A percentile compares a stretch with the other conserved stretches of the same genome.
These are phyloP conservation scores for Penicillium sp. DNA, from an alignment of 2,329 filamentous ascomycete species.

Conservation along the genomic window DNA sequence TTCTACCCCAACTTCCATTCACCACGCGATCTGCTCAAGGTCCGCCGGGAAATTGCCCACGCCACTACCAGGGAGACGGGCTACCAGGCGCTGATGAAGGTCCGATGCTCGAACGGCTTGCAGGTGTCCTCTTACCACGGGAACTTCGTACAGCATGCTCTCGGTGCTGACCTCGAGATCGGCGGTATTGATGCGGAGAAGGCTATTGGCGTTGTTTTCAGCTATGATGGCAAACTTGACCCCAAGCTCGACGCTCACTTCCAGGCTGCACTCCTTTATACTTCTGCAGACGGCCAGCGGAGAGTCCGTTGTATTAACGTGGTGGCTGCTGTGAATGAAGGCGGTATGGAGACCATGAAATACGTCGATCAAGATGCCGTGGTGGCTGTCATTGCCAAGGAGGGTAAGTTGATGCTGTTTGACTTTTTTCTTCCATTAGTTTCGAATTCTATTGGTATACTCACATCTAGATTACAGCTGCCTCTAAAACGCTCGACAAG, in stretches of 20 bases:
- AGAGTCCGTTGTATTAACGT: constrained; percentile 91
- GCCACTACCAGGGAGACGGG: constrained; percentile 87
- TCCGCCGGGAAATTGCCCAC: constrained; percentile 84
- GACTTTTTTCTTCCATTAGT: not conserved
- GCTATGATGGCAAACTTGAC: constrained; percentile 97
- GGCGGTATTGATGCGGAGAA: constrained; percentile 93
- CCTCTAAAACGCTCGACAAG: constrained; percentile 78
- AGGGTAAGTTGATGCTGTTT: constrained; percentile 52
- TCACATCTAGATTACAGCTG: constrained; percentile 55
- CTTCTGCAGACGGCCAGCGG: constrained; percentile 84
- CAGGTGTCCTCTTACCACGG: constrained; percentile 94
- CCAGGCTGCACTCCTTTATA: constrained; percentile 93
- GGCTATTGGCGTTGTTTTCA: constrained; percentile 87
- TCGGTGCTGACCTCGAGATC: constrained; percentile 92
- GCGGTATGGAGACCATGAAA: constrained; percentile 80
- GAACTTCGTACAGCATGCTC: constrained; percentile 94
- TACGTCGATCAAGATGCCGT: constrained; percentile 97
- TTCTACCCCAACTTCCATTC: constrained; percentile 97
- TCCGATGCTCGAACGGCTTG: constrained; percentile 93
- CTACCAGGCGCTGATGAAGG: constrained; percentile 96
- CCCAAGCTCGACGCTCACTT: constrained; percentile 96
- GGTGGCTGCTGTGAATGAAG: constrained; percentile 88
- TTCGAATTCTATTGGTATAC: constrained; percentile 10
- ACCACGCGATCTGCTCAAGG: constrained; percentile 79
- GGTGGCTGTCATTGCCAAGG: constrained; percentile 84